A percentile compares a stretch with the other conserved stretches of the same genome.
Evolutionary conservation across 208 protist genomes (phyloP).

Genomic region (Spongospora subterranea): DNA sequence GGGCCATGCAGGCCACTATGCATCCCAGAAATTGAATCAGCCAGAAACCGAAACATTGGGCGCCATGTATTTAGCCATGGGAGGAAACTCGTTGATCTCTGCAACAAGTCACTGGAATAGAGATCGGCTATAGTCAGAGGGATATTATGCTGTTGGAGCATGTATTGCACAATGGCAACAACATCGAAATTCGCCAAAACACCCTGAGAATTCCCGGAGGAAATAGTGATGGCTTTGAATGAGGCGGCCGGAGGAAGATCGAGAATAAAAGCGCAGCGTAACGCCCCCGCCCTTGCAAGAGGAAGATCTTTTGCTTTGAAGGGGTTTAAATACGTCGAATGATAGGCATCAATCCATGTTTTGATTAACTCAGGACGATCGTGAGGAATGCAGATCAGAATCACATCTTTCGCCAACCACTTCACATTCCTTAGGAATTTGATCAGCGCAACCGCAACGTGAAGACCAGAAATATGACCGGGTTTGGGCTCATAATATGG

Average conservation of each 20-base stretch:
- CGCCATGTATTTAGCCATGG: not conserved
- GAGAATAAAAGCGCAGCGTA: not conserved
- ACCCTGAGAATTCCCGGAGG: not conserved
- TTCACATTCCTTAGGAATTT: constrained; percentile 1
- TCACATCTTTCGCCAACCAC: constrained; percentile 34
- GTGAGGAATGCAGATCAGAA: constrained; percentile 38
- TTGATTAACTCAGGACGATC: not conserved
- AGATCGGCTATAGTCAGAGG: not conserved
- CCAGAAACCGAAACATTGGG: constrained; percentile 18
- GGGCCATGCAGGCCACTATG: constrained; percentile 6
- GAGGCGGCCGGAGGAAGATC: not conserved
- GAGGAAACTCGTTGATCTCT: not conserved
- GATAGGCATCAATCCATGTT: not conserved
- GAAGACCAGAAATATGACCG: not conserved
- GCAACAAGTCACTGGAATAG: not conserved
- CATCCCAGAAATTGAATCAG: not conserved
- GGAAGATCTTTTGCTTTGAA: not conserved
- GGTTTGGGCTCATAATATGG: not conserved
- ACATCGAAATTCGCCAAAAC: constrained; percentile 21
- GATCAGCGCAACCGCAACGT: not conserved
- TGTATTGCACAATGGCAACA: constrained; percentile 25
- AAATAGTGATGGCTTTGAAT: not conserved
- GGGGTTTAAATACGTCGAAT: not conserved
- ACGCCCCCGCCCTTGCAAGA: not conserved
- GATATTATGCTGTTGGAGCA: constrained; percentile 5